Percentiles rank a stretch among this genome's conserved stretches.
Evolutionary conservation across 2,329 filamentous ascomycete genomes (phyloP).

Genomic region (Apiospora koreana): DNA sequence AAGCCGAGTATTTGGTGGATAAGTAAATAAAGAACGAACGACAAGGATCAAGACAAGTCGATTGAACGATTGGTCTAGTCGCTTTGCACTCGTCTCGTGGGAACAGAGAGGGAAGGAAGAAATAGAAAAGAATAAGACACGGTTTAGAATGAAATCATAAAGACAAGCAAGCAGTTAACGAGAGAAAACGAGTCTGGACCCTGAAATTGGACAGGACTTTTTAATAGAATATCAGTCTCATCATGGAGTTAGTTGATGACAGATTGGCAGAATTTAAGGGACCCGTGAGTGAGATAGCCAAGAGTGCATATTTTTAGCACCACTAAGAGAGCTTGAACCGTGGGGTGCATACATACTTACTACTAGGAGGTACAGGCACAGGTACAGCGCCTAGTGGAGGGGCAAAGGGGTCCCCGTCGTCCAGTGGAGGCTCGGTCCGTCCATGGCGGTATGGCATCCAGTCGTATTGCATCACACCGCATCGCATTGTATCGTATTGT

Average conservation of each 20-base stretch:
- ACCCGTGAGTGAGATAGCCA: neutral
- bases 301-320: neutral
- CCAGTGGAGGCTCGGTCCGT: neutral
- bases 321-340: neutral
- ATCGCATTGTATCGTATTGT: neutral
- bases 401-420: neutral
- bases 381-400: neutral
- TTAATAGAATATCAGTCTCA: too few species aligned
- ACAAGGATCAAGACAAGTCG: neutral
- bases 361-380: neutral
- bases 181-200: neutral
- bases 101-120: neutral
- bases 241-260: constrained; percentile 6
- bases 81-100: neutral
- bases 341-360: neutral
- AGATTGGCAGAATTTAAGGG: constrained; percentile 12
- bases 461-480: too few species aligned
- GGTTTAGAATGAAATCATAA: neutral
- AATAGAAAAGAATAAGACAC: neutral
- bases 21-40: constrained; percentile 1
- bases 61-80: neutral
- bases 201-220: neutral
- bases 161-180: neutral
- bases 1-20: neutral
- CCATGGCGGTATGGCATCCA: neutral